A percentile compares a stretch with the other conserved stretches of the same genome.
Evolutionary conservation across 2,329 filamentous ascomycete species (phyloP).

Genomic region (Neofusicoccum parvum): DNA sequence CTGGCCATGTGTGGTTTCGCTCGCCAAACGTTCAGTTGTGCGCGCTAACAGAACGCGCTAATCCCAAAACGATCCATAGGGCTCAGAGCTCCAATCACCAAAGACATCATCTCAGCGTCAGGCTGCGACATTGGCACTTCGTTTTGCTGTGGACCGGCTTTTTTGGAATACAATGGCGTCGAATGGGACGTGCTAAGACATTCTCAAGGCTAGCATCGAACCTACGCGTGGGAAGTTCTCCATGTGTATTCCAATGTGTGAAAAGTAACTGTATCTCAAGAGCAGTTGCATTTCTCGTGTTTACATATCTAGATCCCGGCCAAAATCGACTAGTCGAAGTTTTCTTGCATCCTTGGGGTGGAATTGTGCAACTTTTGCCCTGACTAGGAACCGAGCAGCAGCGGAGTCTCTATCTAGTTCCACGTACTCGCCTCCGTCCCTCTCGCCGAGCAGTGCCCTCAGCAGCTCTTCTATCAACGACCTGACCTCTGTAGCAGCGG

Average conservation of each 20-base stretch:
- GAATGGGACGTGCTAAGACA: too few relatives aligned
- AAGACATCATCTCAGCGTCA: background rate
- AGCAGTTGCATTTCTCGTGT: background rate
- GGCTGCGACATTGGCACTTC: too few relatives aligned
- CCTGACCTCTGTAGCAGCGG: conserved; percentile 51
- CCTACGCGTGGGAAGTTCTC: too few relatives aligned
- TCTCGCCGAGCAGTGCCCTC: conserved; percentile 41
- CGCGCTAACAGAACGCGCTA: background rate
- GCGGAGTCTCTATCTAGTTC: conserved; percentile 54
- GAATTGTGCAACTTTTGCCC: conserved; percentile 59
- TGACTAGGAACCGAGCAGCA: conserved; percentile 55
- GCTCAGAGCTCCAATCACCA: background rate
- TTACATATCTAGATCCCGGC: conserved; percentile 40
- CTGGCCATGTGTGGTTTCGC: conserved; percentile 16
- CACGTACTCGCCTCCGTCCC: conserved; percentile 48
- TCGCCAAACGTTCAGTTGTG: conserved; percentile 17
- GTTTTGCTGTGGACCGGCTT: background rate
- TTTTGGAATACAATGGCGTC: too few relatives aligned
- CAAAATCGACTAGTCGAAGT: conserved; percentile 57
- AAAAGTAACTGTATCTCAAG: background rate
- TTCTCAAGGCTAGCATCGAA: too few relatives aligned
- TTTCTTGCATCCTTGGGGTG: conserved; percentile 57
- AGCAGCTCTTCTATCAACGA: conserved; percentile 51
- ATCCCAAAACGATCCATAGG: background rate
- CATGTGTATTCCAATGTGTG: too few relatives aligned